Percentiles rank a stretch among this genome's conserved stretches.
phyloP scores from a whole-genome alignment of 176 grass and related monocot species.

The Lolium multiflorum region DNA sequence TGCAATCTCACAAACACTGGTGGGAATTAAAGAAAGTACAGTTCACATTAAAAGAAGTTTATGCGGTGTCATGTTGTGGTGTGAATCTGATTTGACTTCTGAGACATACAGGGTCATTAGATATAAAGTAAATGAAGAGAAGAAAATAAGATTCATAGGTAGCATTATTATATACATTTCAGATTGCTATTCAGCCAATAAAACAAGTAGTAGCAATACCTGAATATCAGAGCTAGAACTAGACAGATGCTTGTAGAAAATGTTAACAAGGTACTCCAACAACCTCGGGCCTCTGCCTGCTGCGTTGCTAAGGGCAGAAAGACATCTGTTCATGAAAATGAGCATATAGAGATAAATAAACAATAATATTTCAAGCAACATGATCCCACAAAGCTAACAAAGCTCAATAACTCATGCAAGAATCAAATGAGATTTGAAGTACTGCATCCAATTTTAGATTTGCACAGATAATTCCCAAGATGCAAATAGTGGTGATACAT shows the following conservation, averaged over 20 bases:
- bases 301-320: conserved; percentile 88
- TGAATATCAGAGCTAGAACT: conserved; percentile 78
- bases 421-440: conserved; percentile 9
- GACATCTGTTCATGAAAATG: conserved; percentile 67
- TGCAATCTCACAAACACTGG: conserved; percentile 19
- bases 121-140: conserved; percentile 34
- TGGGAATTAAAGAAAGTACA: not conserved
- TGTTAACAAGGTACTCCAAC: conserved; percentile 76
- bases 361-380: conserved; percentile 25
- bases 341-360: conserved; percentile 38
- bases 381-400: not conserved
- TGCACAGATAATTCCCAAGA: conserved; percentile 2
- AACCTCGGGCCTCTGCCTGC: conserved; percentile 79
- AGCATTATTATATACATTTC: conserved; percentile 28
- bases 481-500: conserved; percentile 23
- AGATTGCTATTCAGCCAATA: conserved; percentile 28
- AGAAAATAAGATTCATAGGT: conserved; percentile 37
- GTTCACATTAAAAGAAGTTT: conserved; percentile 1
- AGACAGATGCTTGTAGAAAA: conserved; percentile 94
- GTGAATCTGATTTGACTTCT: conserved; percentile 30
- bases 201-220: conserved; percentile 54
- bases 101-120: conserved; percentile 7
- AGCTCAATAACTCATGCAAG: conserved; percentile 27
- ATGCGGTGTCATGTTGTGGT: not conserved
- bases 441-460: conserved; percentile 31